phyloP scores from a whole-genome alignment of 208 protist species.

The Trypanosoma grayi region DNA sequence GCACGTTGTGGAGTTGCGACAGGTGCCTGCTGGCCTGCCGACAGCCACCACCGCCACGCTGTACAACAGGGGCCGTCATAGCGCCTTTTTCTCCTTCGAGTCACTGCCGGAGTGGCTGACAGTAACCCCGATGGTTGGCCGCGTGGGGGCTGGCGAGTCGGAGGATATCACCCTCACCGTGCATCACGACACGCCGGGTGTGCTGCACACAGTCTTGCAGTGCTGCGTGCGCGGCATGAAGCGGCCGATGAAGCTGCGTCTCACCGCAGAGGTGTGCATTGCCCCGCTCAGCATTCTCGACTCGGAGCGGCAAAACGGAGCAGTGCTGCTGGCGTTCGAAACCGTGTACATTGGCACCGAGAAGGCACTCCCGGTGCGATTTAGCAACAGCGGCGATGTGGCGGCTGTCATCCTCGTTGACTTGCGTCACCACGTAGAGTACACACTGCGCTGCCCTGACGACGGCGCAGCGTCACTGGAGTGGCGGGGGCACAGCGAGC shows the following conservation, averaged over 20 bases:
- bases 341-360: slow-evolving; percentile 78
- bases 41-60: slow-evolving; percentile 45
- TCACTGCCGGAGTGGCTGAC: slow-evolving; percentile 53
- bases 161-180: slow-evolving; percentile 75
- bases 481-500: slow-evolving; percentile 23
- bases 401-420: slow-evolving; percentile 80
- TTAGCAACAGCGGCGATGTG: slow-evolving; percentile 84
- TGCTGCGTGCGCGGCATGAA: slow-evolving; percentile 83
- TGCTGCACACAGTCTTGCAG: slow-evolving; percentile 36
- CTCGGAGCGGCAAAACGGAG: slow-evolving; percentile 47
- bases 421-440: slow-evolving; percentile 40
- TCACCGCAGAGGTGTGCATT: slow-evolving; percentile 72
- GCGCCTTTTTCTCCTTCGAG: slow-evolving; percentile 81
- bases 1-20: slow-evolving; percentile 55
- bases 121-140: slow-evolving; percentile 63
- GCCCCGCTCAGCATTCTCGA: slow-evolving; percentile 53
- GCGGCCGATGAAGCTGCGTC: slow-evolving; percentile 50
- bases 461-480: slow-evolving; percentile 12
- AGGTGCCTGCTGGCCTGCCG: slow-evolving; percentile 63
- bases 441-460: slow-evolving; percentile 25
- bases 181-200: slow-evolving; percentile 28
- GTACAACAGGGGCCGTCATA: slow-evolving; percentile 55
- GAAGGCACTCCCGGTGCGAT: slow-evolving; percentile 37
- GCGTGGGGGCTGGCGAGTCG: slow-evolving; percentile 54
- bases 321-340: slow-evolving; percentile 86